Percentiles rank a stretch among this genome's conserved stretches.
Conservation (phyloP, 345 rosid genomes). For the Rhodamnia rubescens region DNA sequence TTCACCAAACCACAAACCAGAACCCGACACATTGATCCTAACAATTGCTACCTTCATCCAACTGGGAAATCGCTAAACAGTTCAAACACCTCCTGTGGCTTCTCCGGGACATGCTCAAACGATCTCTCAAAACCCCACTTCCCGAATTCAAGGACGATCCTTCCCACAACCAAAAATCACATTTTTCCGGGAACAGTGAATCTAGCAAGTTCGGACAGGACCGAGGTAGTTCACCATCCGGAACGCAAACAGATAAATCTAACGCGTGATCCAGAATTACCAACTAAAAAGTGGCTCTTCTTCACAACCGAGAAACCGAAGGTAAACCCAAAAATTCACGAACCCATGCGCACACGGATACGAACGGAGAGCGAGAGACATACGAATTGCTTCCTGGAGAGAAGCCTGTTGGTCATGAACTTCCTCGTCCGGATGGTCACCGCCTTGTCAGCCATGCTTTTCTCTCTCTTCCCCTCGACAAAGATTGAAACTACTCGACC, state of each 20-base stretch:
- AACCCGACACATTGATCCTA: neutral
- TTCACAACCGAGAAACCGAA: neutral
- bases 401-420: slow-evolving; percentile 50
- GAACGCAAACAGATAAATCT: neutral
- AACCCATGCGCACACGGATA: neutral
- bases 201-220: neutral
- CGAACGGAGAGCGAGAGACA: slow-evolving; percentile 1
- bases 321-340: neutral
- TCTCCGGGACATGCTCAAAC: neutral
- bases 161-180: neutral
- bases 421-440: slow-evolving; percentile 38
- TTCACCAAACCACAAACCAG: neutral
- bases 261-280: neutral
- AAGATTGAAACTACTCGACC: neutral
- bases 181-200: neutral
- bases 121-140: neutral
- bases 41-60: neutral
- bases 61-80: neutral
- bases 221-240: neutral
- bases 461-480: neutral
- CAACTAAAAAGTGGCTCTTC: neutral
- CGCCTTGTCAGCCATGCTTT: slow-evolving; percentile 36
- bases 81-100: neutral
- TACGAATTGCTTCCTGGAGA: slow-evolving; percentile 45
- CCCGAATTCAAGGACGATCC: neutral